Evolutionary conservation across 495 filamentous ascomycete genomes (phyloP).

Genomic region (Astrothelium subdiscretum): DNA sequence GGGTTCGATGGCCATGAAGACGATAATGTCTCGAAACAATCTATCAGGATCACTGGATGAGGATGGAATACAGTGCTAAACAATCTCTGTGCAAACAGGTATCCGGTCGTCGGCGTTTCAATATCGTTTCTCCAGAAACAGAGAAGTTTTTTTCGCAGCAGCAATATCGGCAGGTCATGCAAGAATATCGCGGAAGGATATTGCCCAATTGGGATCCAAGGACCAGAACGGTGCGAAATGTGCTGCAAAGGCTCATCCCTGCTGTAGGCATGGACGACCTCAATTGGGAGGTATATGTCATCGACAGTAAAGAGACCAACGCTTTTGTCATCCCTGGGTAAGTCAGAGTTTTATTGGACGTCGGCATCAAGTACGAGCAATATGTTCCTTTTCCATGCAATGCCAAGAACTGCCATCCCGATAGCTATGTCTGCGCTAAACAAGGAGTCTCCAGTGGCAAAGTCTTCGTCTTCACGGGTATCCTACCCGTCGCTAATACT

Average conservation of each 20-base stretch:
- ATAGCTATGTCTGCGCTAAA: too few relatives aligned
- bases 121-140: conserved; percentile 47
- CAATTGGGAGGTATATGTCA: conserved; percentile 78
- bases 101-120: conserved; percentile 71
- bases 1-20: background rate
- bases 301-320: conserved; percentile 58
- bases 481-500: conserved; percentile 57
- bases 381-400: too few relatives aligned
- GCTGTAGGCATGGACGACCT: conserved; percentile 48
- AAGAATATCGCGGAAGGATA: conserved; percentile 33
- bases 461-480: conserved; percentile 80
- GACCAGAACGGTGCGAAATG: conserved; percentile 46
- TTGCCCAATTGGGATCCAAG: conserved; percentile 42
- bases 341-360: too few relatives aligned
- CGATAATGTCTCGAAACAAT: too few relatives aligned
- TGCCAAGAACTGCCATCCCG: too few relatives aligned
- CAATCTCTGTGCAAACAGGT: conserved; percentile 26
- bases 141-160: conserved; percentile 37
- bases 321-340: conserved; percentile 83
- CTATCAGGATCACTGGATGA: background rate
- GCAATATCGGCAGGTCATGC: conserved; percentile 26
- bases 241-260: conserved; percentile 63
- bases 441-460: conserved; percentile 67
- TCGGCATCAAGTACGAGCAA: too few relatives aligned
- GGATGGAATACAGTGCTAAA: background rate